These are phyloP conservation scores for Senecio squalidus DNA, from an alignment of 140 eudicot species.

Conservation along the genomic window DNA sequence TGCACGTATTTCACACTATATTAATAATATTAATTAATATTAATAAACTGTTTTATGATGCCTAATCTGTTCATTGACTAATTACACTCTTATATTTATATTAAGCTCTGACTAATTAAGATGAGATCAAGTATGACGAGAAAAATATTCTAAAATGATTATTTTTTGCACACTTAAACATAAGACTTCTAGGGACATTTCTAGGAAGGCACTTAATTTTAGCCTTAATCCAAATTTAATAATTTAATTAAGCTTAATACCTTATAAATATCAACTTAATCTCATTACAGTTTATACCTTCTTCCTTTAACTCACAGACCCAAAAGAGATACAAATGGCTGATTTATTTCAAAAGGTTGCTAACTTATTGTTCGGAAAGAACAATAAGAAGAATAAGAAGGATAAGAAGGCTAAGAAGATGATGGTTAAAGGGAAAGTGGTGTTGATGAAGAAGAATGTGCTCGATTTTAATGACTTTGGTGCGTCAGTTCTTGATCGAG, in stretches of 20 bases:
- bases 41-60: background rate
- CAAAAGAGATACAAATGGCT: background rate
- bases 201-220: background rate
- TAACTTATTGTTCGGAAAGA: constrained; percentile 11
- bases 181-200: background rate
- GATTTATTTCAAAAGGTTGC: constrained; percentile 18
- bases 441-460: constrained; percentile 66
- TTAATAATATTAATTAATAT: too few species aligned
- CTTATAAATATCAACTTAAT: constrained; percentile 21
- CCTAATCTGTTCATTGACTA: background rate
- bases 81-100: background rate
- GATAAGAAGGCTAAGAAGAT: constrained; percentile 10
- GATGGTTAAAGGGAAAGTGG: constrained; percentile 54
- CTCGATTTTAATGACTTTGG: constrained; percentile 58
- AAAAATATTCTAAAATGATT: background rate
- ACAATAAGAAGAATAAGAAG: too few species aligned
- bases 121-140: background rate
- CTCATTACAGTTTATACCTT: constrained; percentile 7
- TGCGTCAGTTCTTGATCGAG: constrained; percentile 52
- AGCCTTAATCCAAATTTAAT: constrained; percentile 1
- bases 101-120: background rate
- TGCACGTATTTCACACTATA: background rate
- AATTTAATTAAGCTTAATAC: too few species aligned
- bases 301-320: background rate
- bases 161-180: background rate